Percentiles rank a stretch among this genome's conserved stretches.
These are phyloP conservation scores for Rhododendron kiyosumense DNA, from an alignment of 148 eudicot species.

Conservation along the genomic window DNA sequence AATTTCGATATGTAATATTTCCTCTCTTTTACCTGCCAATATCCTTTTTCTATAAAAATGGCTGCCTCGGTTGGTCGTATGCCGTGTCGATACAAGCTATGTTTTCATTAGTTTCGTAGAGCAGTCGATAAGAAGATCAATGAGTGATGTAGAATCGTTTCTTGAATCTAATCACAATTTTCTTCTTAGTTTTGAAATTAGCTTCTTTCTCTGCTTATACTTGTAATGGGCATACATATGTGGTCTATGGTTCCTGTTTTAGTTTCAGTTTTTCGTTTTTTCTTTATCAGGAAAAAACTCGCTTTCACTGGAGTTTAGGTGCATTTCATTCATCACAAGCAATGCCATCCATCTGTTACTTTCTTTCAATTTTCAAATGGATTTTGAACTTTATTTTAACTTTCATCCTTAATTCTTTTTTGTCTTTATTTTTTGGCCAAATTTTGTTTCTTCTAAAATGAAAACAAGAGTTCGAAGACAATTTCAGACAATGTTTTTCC, in stretches of 20 bases:
- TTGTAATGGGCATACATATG: background rate
- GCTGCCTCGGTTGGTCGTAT: background rate
- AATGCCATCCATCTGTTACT: background rate
- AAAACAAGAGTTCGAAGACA: background rate
- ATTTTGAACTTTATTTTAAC: too few relatives aligned
- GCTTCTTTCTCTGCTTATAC: background rate
- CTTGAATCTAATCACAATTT: background rate
- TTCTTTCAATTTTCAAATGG: background rate
- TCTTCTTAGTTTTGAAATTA: background rate
- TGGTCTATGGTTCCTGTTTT: background rate
- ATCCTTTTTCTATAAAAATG: background rate
- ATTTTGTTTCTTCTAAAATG: background rate
- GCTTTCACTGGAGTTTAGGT: background rate
- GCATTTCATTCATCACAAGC: background rate
- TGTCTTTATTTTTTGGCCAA: background rate
- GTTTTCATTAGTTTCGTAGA: background rate
- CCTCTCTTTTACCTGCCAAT: background rate
- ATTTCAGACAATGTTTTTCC: background rate
- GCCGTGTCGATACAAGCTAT: background rate
- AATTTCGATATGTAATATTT: slow-evolving; percentile 36
- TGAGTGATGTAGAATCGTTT: background rate
- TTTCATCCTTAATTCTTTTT: too few relatives aligned
- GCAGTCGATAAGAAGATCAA: background rate
- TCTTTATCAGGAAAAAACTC: too few relatives aligned
- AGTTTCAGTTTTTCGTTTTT: background rate